These are phyloP conservation scores for Tuber calosporum DNA, from an alignment of 495 filamentous ascomycete genomes.

Conservation along the genomic window DNA sequence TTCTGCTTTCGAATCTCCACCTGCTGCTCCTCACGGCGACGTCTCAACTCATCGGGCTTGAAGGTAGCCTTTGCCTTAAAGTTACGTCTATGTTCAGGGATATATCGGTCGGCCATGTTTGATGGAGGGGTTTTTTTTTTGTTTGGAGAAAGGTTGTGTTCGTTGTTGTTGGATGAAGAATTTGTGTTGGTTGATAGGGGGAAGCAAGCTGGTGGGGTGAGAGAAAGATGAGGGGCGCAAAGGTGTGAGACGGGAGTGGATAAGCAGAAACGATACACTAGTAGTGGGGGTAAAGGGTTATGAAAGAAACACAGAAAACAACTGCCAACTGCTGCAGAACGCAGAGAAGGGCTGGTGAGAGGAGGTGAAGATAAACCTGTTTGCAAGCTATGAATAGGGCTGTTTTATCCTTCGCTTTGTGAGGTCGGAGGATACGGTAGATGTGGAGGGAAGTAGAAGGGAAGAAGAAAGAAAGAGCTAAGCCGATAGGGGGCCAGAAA, in stretches of 20 bases:
- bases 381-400: not conserved
- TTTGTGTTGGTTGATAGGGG: slow-evolving; percentile 13
- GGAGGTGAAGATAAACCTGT: not conserved
- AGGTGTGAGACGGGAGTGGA: slow-evolving; percentile 22
- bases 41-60: slow-evolving; percentile 96
- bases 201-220: slow-evolving; percentile 32
- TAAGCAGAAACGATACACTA: slow-evolving; percentile 38
- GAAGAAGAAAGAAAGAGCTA: slow-evolving; percentile 1
- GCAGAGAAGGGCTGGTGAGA: not conserved
- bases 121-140: slow-evolving; percentile 34
- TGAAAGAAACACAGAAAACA: not conserved
- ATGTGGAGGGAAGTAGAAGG: not conserved
- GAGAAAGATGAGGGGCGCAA: slow-evolving; percentile 34
- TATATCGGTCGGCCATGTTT: slow-evolving; percentile 95
- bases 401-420: slow-evolving; percentile 1
- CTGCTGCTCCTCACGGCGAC: slow-evolving; percentile 96
- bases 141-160: slow-evolving; percentile 40
- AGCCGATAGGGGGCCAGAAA: not conserved
- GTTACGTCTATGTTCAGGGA: slow-evolving; percentile 97
- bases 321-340: not conserved
- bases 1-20: slow-evolving; percentile 98
- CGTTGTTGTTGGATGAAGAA: slow-evolving; percentile 42
- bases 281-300: slow-evolving; percentile 17
- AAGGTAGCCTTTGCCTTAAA: slow-evolving; percentile 99
- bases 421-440: not conserved